Conservation (phyloP, 2,329 filamentous ascomycete species). For the Cryphonectria carpinicola region DNA sequence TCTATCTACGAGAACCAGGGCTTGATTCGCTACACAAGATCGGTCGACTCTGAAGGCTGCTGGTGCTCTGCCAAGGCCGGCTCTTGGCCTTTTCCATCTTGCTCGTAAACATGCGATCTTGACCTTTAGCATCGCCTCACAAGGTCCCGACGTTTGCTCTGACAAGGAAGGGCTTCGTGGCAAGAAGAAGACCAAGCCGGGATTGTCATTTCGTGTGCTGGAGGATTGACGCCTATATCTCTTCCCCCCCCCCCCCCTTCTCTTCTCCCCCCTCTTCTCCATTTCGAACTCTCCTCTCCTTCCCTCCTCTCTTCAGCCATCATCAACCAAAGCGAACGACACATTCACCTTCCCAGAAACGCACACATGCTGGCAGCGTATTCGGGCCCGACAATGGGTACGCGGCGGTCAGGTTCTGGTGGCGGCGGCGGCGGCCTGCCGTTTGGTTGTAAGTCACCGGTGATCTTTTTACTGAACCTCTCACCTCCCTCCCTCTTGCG, state of each 20-base stretch:
- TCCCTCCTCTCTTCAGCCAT: neutral
- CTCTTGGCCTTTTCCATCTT: neutral
- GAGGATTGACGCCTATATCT: neutral
- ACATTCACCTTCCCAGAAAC: constrained; percentile 32
- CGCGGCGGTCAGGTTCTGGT: constrained; percentile 56
- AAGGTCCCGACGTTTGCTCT: neutral
- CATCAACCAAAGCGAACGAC: neutral
- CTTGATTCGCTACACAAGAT: too few species aligned
- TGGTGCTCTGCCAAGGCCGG: neutral
- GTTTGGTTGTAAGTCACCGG: constrained; percentile 66
- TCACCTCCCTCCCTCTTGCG: neutral
- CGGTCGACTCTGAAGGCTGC: neutral
- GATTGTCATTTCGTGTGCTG: neutral
- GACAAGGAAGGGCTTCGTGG: neutral
- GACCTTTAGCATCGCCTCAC: neutral
- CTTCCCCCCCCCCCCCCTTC: neutral
- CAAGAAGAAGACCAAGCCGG: neutral
- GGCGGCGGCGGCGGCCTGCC: constrained; percentile 54
- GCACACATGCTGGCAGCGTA: constrained; percentile 62
- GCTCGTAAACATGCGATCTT: neutral
- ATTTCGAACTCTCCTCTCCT: neutral
- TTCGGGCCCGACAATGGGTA: constrained; percentile 60
- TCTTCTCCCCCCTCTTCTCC: neutral
- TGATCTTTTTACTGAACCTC: neutral
- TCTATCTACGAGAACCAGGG: neutral